A percentile compares a stretch with the other conserved stretches of the same genome.
phyloP scores from a whole-genome alignment of 2,329 filamentous ascomycete species.

The Colletotrichum liriopes region DNA sequence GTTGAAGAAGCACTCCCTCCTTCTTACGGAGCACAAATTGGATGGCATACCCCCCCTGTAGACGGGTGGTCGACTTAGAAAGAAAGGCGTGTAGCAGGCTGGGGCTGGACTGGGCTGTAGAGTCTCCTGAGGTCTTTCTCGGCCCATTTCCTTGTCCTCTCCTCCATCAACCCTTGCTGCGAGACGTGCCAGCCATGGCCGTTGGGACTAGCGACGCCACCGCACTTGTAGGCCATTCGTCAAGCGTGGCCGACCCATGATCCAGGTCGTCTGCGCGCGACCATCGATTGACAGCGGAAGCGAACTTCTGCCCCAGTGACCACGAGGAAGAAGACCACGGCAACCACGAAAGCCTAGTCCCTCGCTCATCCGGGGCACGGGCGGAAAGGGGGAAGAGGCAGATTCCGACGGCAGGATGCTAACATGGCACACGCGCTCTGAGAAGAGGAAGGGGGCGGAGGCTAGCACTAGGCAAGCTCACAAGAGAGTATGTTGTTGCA shows the following conservation, averaged over 20 bases:
- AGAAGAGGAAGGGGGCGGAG: not conserved
- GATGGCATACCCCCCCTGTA: not conserved
- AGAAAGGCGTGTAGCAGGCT: not conserved
- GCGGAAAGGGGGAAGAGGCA: slow-evolving; percentile 8
- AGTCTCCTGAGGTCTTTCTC: not conserved
- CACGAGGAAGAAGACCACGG: slow-evolving; percentile 1
- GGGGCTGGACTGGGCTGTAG: slow-evolving; percentile 6
- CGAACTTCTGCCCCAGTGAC: slow-evolving; percentile 19
- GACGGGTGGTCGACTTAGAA: not conserved
- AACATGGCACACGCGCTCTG: slow-evolving; percentile 23
- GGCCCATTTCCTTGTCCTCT: slow-evolving; percentile 9
- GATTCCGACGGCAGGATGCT: slow-evolving; percentile 25
- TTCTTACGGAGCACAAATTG: not conserved
- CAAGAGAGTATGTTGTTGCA: slow-evolving; percentile 15
- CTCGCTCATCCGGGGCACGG: slow-evolving; percentile 2
- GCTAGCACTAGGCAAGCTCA: slow-evolving; percentile 13
- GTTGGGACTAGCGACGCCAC: slow-evolving; percentile 36
- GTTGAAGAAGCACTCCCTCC: not conserved
- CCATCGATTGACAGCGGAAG: slow-evolving; percentile 30
- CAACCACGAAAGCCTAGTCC: slow-evolving; percentile 7
- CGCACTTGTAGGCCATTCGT: slow-evolving; percentile 22
- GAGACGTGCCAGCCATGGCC: slow-evolving; percentile 1
- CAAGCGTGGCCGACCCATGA: slow-evolving; percentile 29
- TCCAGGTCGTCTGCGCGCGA: slow-evolving; percentile 40
- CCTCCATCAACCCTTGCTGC: not conserved